Conservation (phyloP, 495 filamentous ascomycete species). For the Paragyromitra xinjiangensis region DNA sequence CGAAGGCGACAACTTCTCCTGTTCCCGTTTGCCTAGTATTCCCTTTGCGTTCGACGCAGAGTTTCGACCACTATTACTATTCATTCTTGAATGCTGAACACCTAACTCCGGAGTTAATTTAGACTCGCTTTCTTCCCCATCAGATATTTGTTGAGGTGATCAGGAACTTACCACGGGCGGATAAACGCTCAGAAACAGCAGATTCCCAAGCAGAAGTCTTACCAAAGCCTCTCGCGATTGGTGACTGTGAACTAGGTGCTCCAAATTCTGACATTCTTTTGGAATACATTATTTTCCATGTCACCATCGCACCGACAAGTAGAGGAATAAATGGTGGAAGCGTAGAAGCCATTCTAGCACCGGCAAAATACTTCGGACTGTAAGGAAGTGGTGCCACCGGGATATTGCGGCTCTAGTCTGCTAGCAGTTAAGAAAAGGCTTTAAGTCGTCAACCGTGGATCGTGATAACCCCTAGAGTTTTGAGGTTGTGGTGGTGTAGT, state of each 20-base stretch:
- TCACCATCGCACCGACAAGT: constrained; percentile 22
- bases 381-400: neutral
- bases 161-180: constrained; percentile 25
- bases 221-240: neutral
- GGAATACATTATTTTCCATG: constrained; percentile 39
- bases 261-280: constrained; percentile 34
- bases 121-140: constrained; percentile 2
- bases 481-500: neutral
- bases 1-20: neutral
- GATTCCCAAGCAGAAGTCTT: constrained; percentile 4
- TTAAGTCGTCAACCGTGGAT: neutral
- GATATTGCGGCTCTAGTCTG: neutral
- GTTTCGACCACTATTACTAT: constrained; percentile 4
- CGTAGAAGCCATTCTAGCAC: constrained; percentile 12
- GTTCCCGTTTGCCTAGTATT: neutral
- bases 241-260: constrained; percentile 24
- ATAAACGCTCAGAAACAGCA: constrained; percentile 23
- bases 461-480: neutral
- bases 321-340: constrained; percentile 30
- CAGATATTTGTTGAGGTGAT: neutral
- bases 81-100: constrained; percentile 20
- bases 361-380: neutral
- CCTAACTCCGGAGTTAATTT: constrained; percentile 5
- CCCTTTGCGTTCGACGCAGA: constrained; percentile 6
- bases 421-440: neutral